Percentiles rank a stretch among this genome's conserved stretches.
phyloP scores from a whole-genome alignment of 1,284 basidiomycete genomes.

The Naganishia albida region DNA sequence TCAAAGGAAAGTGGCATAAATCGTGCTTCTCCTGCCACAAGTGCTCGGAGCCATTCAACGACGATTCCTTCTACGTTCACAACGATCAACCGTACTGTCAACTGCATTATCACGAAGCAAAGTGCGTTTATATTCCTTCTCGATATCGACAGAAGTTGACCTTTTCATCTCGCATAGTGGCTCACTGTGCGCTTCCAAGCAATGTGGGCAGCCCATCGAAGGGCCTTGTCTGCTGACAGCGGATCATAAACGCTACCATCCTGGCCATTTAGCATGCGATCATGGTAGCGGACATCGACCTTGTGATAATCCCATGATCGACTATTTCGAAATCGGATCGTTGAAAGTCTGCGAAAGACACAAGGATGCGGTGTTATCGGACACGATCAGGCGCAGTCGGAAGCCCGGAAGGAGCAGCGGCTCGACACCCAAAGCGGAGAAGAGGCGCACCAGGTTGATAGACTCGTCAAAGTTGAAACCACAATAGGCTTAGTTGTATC shows the following conservation, averaged over 20 bases:
- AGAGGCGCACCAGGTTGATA: constrained; percentile 51
- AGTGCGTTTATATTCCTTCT: constrained; percentile 52
- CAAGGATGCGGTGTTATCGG: constrained; percentile 31
- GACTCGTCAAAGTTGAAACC: constrained; percentile 30
- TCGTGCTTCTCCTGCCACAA: constrained; percentile 82
- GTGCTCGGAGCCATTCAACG: constrained; percentile 83
- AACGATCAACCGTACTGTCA: constrained; percentile 83
- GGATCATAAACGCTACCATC: constrained; percentile 76
- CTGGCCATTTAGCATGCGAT: constrained; percentile 70
- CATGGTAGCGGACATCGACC: constrained; percentile 36
- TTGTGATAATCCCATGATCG: constrained; percentile 24
- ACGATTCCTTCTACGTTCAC: constrained; percentile 82
- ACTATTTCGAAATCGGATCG: constrained; percentile 29
- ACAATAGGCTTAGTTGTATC: no score
- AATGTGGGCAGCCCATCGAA: constrained; percentile 84
- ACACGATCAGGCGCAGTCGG: constrained; percentile 42
- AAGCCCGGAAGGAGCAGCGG: constrained; percentile 51
- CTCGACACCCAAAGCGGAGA: constrained; percentile 50
- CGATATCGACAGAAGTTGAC: no score
- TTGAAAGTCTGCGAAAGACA: constrained; percentile 34
- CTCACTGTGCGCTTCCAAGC: constrained; percentile 72
- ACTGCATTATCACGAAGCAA: constrained; percentile 85
- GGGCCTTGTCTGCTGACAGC: constrained; percentile 74
- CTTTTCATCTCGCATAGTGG: constrained; percentile 50
- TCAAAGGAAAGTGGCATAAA: constrained; percentile 88